phyloP scores from a whole-genome alignment of 1,284 basidiomycete genomes.

The Boletus semigastroideus region DNA sequence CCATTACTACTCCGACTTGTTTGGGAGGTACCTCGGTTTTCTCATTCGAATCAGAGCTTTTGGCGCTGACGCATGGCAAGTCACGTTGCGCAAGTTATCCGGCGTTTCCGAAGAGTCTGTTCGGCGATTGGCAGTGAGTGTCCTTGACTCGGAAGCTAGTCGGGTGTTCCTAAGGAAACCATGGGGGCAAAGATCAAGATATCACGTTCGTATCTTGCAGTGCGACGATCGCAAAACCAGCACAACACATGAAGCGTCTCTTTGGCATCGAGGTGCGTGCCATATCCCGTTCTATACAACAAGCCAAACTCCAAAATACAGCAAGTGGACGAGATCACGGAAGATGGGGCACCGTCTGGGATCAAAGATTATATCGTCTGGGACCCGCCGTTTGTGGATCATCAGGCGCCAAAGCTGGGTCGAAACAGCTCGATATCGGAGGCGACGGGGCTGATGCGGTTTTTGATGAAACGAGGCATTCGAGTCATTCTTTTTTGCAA shows the following conservation, averaged over 20 bases:
- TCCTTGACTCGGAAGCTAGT: not conserved
- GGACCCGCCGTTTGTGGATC: conserved; percentile 70
- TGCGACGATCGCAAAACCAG: conserved; percentile 85
- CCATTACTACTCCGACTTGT: conserved; percentile 74
- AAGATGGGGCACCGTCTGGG: conserved; percentile 85
- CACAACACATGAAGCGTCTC: conserved; percentile 70
- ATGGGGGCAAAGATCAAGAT: conserved; percentile 46
- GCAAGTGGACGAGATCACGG: conserved; percentile 68
- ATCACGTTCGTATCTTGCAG: conserved; percentile 84
- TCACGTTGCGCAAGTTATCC: conserved; percentile 78
- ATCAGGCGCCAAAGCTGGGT: conserved; percentile 55
- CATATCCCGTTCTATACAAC: not conserved
- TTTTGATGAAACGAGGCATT: conserved; percentile 79
- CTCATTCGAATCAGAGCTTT: not conserved
- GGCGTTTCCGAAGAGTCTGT: conserved; percentile 78
- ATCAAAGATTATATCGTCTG: conserved; percentile 78
- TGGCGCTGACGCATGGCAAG: conserved; percentile 37
- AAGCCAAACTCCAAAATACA: conserved; percentile 15
- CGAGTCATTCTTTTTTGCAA: conserved; percentile 89
- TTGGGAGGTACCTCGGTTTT: conserved; percentile 60
- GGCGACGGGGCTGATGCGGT: conserved; percentile 75
- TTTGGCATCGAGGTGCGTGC: conserved; percentile 60
- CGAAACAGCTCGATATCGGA: conserved; percentile 67
- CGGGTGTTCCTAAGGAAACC: not conserved
- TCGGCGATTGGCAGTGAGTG: conserved; percentile 82